Conservation (phyloP, 768 basidiomycete species). For the Trametes elegans region DNA sequence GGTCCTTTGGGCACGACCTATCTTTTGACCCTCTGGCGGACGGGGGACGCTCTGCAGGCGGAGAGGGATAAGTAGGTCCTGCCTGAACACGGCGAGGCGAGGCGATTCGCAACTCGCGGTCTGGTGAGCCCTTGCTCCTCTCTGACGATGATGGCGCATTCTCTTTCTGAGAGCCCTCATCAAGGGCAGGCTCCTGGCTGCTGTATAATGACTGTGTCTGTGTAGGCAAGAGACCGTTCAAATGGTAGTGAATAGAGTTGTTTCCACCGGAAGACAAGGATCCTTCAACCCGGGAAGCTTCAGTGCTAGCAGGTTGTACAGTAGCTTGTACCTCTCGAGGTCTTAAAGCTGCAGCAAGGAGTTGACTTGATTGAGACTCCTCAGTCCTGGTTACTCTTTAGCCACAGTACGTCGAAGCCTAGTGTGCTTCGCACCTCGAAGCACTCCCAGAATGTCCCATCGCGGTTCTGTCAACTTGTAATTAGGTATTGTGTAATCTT, state of each 20-base stretch:
- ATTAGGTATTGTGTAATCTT: no score
- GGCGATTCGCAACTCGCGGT: neutral
- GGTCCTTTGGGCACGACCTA: neutral
- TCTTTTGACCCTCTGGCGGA: neutral
- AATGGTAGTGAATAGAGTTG: conserved; percentile 45
- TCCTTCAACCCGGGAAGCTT: neutral
- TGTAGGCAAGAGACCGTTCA: conserved; percentile 54
- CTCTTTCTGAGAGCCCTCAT: conserved; percentile 54
- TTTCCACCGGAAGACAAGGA: conserved; percentile 15
- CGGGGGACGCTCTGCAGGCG: neutral
- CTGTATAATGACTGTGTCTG: conserved; percentile 50
- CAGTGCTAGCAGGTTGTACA: neutral
- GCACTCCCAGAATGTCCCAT: neutral
- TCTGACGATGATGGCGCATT: conserved; percentile 34
- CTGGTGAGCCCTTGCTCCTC: conserved; percentile 15
- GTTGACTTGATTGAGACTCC: conserved; percentile 26
- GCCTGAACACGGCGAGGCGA: neutral
- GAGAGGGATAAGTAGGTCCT: neutral
- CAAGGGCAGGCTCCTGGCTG: conserved; percentile 26
- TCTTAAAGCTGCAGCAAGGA: conserved; percentile 16
- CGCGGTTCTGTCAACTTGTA: no score
- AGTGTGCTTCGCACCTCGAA: neutral
- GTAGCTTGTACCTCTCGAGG: conserved; percentile 3
- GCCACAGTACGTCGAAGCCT: neutral
- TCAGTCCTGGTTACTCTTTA: conserved; percentile 8